A percentile compares a stretch with the other conserved stretches of the same genome.
Evolutionary conservation across 2,329 filamentous ascomycete species (phyloP).

Genomic region (Aspergillus jensenii): DNA sequence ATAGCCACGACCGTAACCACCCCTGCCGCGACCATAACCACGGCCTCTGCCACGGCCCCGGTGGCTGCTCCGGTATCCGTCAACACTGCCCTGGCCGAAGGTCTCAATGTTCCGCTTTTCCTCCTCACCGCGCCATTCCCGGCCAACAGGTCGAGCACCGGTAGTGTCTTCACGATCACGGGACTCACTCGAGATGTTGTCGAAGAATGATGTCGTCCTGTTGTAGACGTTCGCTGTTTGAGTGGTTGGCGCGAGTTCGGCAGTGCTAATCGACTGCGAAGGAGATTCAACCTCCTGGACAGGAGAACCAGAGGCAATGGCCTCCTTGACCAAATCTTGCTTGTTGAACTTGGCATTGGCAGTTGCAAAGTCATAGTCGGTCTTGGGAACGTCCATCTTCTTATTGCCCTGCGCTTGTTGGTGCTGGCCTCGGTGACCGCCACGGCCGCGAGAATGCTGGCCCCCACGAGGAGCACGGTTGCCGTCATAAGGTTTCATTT

Average conservation of each 20-base stretch:
- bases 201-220: slow-evolving; percentile 88
- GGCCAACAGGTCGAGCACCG: slow-evolving; percentile 67
- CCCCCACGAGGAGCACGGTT: slow-evolving; percentile 39
- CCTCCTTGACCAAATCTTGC: slow-evolving; percentile 83
- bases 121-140: slow-evolving; percentile 89
- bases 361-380: slow-evolving; percentile 88
- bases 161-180: slow-evolving; percentile 79
- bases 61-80: slow-evolving; percentile 78
- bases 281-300: slow-evolving; percentile 54
- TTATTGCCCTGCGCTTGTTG: slow-evolving; percentile 47
- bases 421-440: slow-evolving; percentile 44
- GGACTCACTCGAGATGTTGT: slow-evolving; percentile 94
- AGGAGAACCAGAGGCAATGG: slow-evolving; percentile 74
- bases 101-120: slow-evolving; percentile 96
- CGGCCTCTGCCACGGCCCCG: slow-evolving; percentile 61
- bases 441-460: slow-evolving; percentile 45
- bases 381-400: slow-evolving; percentile 84
- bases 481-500: slow-evolving; percentile 45
- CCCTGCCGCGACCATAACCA: slow-evolving; percentile 50
- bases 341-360: slow-evolving; percentile 89
- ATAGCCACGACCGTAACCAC: slow-evolving; percentile 48
- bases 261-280: slow-evolving; percentile 39
- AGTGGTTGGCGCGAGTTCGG: slow-evolving; percentile 36
- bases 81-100: slow-evolving; percentile 94
- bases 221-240: slow-evolving; percentile 63